phyloP scores from a whole-genome alignment of 129 eudicot species.

The Gnaphalium uliginosum region DNA sequence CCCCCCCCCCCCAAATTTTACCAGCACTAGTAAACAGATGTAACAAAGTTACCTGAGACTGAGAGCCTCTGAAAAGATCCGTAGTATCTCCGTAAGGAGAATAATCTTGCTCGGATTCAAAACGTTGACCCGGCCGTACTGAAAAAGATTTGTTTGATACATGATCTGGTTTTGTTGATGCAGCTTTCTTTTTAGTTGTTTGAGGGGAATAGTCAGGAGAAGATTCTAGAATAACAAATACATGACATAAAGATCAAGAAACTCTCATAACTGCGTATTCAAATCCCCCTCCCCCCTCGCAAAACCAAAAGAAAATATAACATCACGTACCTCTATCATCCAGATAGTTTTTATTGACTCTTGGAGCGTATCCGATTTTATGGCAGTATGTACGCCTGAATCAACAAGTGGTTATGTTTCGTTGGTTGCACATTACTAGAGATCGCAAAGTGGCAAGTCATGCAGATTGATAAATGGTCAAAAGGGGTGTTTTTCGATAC shows the following conservation, averaged over 20 bases:
- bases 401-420: conserved; percentile 15
- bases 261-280: background rate
- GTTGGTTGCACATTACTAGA: conserved; percentile 11
- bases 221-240: conserved; percentile 39
- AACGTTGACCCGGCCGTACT: conserved; percentile 28
- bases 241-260: conserved; percentile 1
- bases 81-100: conserved; percentile 36
- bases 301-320: background rate
- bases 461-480: background rate
- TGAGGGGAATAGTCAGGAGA: conserved; percentile 44
- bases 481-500: background rate
- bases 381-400: conserved; percentile 71
- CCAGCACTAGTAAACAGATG: background rate
- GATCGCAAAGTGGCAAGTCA: background rate
- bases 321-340: conserved; percentile 46
- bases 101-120: conserved; percentile 34
- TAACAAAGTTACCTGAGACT: conserved; percentile 39
- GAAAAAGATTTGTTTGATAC: conserved; percentile 24
- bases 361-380: conserved; percentile 80
- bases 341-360: conserved; percentile 36
- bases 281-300: conserved; percentile 3
- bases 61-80: conserved; percentile 29
- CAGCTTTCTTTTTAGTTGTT: conserved; percentile 32
- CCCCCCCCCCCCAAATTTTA: background rate
- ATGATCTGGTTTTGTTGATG: conserved; percentile 20